Evolutionary conservation across 148 eudicot genomes (phyloP).

Genomic region (Chenopodium album): DNA sequence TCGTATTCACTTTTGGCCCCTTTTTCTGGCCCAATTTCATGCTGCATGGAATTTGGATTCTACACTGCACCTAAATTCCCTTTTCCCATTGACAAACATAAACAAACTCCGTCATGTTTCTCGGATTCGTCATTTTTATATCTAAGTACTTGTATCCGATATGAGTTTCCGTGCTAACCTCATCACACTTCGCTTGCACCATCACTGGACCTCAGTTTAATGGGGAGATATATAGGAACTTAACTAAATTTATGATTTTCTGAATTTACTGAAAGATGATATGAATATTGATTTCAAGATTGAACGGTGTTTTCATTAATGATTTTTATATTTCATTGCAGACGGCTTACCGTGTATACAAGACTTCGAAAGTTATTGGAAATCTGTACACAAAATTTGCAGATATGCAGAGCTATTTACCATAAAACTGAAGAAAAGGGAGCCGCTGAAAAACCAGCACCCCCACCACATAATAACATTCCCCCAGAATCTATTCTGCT

Average conservation of each 20-base stretch:
- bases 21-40: neutral
- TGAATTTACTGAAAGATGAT: neutral
- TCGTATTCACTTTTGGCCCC: neutral
- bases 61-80: neutral
- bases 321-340: constrained; percentile 11
- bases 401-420: constrained; percentile 22
- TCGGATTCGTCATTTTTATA: neutral
- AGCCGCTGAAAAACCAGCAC: constrained; percentile 31
- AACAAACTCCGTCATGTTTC: neutral
- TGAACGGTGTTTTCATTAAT: neutral
- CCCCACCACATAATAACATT: constrained; percentile 65
- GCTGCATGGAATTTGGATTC: neutral
- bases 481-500: constrained; percentile 76
- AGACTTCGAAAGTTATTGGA: neutral
- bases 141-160: neutral
- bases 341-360: neutral
- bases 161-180: neutral
- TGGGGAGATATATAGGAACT: neutral
- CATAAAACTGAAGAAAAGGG: constrained; percentile 40
- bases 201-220: neutral
- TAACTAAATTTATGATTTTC: neutral
- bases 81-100: neutral
- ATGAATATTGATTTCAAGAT: neutral
- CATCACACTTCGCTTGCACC: no score
- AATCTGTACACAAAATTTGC: neutral